Evolutionary conservation across 2,329 filamentous ascomycete genomes (phyloP).

Genomic region (Chaetomium sp.): DNA sequence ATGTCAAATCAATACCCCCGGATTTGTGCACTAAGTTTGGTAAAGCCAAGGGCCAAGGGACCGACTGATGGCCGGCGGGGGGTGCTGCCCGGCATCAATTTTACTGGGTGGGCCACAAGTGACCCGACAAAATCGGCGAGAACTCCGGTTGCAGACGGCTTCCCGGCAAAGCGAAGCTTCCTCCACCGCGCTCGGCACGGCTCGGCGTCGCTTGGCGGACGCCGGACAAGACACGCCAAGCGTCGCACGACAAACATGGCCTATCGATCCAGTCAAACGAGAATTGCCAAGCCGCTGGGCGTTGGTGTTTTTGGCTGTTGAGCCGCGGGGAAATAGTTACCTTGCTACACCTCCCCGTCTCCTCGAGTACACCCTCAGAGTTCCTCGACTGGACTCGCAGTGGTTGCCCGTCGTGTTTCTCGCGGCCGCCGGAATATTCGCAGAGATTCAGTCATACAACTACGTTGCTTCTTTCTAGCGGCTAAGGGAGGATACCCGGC

Average conservation of each 20-base stretch:
- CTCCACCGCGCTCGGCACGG: slow-evolving; percentile 5
- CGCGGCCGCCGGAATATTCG: too few species aligned
- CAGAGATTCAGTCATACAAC: too few species aligned
- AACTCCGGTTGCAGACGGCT: slow-evolving; percentile 3
- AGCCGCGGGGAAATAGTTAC: background rate
- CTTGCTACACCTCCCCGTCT: background rate
- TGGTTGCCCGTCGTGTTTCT: too few species aligned
- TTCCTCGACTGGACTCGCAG: background rate
- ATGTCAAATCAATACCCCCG: too few species aligned
- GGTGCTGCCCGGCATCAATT: background rate
- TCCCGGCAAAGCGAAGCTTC: background rate
- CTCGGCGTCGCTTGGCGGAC: slow-evolving; percentile 6
- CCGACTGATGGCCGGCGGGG: background rate
- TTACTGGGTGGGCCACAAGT: slow-evolving; percentile 7
- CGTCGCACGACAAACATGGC: background rate
- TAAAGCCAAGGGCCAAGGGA: background rate
- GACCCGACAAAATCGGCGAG: slow-evolving; percentile 9
- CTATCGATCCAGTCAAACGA: slow-evolving; percentile 3
- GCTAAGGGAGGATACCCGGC: too few species aligned
- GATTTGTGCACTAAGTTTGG: too few species aligned
- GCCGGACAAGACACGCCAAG: slow-evolving; percentile 6
- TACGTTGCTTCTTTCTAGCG: too few species aligned
- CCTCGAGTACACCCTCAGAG: background rate
- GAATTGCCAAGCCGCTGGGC: slow-evolving; percentile 9
- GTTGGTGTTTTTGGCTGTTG: slow-evolving; percentile 9